Evolutionary conservation across 2,329 filamentous ascomycete genomes (phyloP).

Genomic region (Bertia moriformis): DNA sequence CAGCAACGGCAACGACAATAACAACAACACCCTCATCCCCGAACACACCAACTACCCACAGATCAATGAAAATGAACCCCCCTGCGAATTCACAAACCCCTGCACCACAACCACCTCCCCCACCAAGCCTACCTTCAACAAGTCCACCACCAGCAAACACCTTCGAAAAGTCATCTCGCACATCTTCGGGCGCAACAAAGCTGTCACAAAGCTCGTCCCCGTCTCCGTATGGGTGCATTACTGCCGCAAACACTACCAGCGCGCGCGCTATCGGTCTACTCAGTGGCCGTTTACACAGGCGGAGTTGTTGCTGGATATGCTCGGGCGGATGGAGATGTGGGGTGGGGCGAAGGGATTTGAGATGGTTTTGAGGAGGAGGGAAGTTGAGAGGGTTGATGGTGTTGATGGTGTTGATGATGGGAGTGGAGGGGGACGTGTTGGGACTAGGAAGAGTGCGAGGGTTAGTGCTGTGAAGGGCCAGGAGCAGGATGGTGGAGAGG

Average conservation of each 20-base stretch:
- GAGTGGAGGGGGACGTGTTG: too few relatives aligned
- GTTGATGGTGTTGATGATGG: neutral
- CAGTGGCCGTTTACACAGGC: slow-evolving; percentile 21
- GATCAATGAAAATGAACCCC: neutral
- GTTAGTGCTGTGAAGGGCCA: neutral
- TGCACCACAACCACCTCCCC: neutral
- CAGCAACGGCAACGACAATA: too few relatives aligned
- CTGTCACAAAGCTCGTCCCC: slow-evolving; percentile 23
- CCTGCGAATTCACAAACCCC: neutral
- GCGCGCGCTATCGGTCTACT: slow-evolving; percentile 17
- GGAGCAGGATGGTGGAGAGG: neutral
- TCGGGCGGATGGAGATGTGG: slow-evolving; percentile 19
- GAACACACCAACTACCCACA: too few relatives aligned
- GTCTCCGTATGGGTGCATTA: slow-evolving; percentile 24
- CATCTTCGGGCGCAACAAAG: slow-evolving; percentile 33
- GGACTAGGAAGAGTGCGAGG: slow-evolving; percentile 8
- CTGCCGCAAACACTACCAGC: slow-evolving; percentile 34
- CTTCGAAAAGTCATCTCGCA: slow-evolving; percentile 28
- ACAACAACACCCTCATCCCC: too few relatives aligned
- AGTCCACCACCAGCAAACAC: slow-evolving; percentile 4
- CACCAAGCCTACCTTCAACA: neutral
- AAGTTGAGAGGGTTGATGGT: slow-evolving; percentile 2
- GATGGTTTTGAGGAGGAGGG: slow-evolving; percentile 12
- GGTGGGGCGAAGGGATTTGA: slow-evolving; percentile 15
- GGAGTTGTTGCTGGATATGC: slow-evolving; percentile 16